These are phyloP conservation scores for Thalassiosira exigua DNA, from an alignment of 352 stramenopile species.

Conservation along the genomic window DNA sequence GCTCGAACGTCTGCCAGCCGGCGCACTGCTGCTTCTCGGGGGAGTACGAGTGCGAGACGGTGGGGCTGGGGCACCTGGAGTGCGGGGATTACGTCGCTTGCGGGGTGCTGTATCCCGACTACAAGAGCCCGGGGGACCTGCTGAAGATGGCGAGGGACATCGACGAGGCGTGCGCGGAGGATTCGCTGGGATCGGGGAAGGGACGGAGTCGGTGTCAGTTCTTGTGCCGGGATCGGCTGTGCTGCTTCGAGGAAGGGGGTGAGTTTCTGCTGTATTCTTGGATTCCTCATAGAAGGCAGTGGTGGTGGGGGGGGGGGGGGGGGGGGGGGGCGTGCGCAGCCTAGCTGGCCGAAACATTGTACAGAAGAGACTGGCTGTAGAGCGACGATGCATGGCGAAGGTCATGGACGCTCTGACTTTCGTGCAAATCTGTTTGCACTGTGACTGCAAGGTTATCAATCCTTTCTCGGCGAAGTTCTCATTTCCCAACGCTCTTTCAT, in stretches of 20 bases:
- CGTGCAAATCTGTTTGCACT: neutral
- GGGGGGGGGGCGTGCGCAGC: too few relatives aligned
- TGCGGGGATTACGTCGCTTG: slow-evolving; percentile 45
- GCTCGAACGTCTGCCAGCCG: slow-evolving; percentile 52
- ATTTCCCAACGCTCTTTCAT: too few relatives aligned
- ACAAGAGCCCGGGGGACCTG: slow-evolving; percentile 19
- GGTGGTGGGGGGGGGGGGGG: too few relatives aligned
- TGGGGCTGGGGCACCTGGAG: slow-evolving; percentile 39
- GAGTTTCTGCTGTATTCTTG: too few relatives aligned
- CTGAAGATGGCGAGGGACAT: slow-evolving; percentile 39
- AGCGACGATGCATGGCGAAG: too few relatives aligned
- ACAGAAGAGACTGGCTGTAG: too few relatives aligned
- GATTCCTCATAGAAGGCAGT: too few relatives aligned
- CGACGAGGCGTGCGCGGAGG: slow-evolving; percentile 34
- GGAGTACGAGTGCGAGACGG: slow-evolving; percentile 36
- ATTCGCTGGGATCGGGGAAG: slow-evolving; percentile 13
- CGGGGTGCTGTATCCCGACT: slow-evolving; percentile 40
- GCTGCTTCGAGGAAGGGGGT: slow-evolving; percentile 46
- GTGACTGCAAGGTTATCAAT: slow-evolving; percentile 5
- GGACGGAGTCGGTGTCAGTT: slow-evolving; percentile 34
- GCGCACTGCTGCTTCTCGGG: slow-evolving; percentile 53
- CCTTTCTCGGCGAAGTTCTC: too few relatives aligned
- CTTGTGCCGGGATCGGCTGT: slow-evolving; percentile 38
- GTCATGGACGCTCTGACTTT: too few relatives aligned
- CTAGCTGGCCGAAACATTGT: too few relatives aligned